Percentiles rank a stretch among this genome's conserved stretches.
Evolutionary conservation across 305 asterid genomes (phyloP).

Genomic region (Fraxinus latifolia): DNA sequence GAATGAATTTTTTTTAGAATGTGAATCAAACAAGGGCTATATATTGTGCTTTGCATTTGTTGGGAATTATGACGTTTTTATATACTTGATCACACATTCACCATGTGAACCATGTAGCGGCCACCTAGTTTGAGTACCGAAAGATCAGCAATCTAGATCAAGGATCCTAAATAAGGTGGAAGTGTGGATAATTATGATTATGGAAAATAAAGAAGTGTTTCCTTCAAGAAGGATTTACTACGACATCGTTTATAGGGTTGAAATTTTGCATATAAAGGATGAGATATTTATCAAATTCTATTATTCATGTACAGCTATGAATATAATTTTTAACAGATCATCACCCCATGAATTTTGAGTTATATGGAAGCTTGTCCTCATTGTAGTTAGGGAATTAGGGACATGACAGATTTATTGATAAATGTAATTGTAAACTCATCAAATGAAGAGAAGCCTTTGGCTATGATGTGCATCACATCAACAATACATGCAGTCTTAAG

Average conservation of each 20-base stretch:
- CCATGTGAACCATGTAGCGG: neutral
- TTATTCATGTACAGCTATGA: neutral
- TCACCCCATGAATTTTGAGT: neutral
- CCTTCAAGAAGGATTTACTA: neutral
- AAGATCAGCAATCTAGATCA: neutral
- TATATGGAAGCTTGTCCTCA: neutral
- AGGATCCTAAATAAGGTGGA: neutral
- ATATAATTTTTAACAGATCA: neutral
- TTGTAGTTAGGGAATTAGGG: neutral
- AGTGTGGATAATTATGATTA: neutral
- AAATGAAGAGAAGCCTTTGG: neutral
- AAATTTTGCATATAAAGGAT: neutral
- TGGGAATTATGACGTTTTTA: neutral
- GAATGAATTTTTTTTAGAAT: too few species aligned
- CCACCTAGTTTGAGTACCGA: neutral
- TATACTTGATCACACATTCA: neutral
- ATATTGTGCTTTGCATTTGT: neutral
- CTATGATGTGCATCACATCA: neutral
- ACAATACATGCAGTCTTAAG: neutral
- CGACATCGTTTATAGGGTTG: neutral
- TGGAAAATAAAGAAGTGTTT: neutral
- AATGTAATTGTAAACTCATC: neutral
- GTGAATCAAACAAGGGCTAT: too few species aligned
- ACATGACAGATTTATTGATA: neutral
- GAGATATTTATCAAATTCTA: neutral